Percentiles rank a stretch among this genome's conserved stretches.
These are phyloP conservation scores for Vaccinium darrowii DNA, from an alignment of 148 eudicot species.

Conservation along the genomic window DNA sequence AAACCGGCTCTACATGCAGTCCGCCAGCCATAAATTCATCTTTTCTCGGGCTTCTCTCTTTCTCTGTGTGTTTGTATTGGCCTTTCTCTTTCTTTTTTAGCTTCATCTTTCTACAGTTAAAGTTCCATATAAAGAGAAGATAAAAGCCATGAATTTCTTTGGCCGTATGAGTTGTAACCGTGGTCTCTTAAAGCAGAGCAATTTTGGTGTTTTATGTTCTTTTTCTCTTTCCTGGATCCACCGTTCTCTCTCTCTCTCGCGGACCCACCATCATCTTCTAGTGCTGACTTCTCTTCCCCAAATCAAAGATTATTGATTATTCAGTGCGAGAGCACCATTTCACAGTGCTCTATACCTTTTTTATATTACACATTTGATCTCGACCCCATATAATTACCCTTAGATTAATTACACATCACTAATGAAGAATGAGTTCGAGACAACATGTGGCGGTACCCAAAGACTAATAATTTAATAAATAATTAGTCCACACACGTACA, in stretches of 20 bases:
- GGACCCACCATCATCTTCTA: not conserved
- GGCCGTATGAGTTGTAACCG: not conserved
- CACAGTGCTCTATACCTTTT: no score
- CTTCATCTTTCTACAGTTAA: not conserved
- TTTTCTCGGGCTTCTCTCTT: not conserved
- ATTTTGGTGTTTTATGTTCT: not conserved
- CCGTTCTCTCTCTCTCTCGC: not conserved
- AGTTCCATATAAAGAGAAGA: not conserved
- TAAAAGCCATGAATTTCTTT: not conserved
- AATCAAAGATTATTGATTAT: no score
- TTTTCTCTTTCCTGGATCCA: not conserved
- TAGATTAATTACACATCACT: no score
- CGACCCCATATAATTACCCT: no score
- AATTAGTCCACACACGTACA: no score
- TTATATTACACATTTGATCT: no score
- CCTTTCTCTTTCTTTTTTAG: conserved; percentile 1
- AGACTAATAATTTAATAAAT: no score
- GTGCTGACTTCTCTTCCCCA: not conserved
- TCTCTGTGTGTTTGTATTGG: not conserved
- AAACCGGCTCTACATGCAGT: no score
- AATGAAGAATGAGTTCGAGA: no score
- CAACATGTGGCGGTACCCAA: no score
- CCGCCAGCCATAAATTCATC: not conserved
- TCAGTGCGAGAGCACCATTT: no score
- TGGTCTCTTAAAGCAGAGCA: not conserved